A percentile compares a stretch with the other conserved stretches of the same genome.
phyloP scores from a whole-genome alignment of 768 basidiomycete species.

The Coprinopsis strossmayeri region DNA sequence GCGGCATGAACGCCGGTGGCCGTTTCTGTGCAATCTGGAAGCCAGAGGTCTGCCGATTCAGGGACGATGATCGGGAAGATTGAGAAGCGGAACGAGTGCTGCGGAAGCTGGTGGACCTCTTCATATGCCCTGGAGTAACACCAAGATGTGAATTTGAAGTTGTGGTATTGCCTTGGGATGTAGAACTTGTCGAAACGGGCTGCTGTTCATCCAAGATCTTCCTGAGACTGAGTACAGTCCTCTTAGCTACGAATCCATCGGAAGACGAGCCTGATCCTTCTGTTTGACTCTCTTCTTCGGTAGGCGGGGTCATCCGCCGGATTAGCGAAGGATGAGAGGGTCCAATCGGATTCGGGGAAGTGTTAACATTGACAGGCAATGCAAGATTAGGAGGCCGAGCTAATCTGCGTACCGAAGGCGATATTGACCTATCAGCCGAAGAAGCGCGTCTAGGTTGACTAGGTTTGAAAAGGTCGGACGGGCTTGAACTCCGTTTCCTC shows the following conservation, averaged over 20 bases:
- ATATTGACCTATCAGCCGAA: neutral
- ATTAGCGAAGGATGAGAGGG: constrained; percentile 16
- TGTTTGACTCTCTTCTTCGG: constrained; percentile 17
- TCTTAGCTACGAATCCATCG: constrained; percentile 50
- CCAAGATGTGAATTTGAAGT: constrained; percentile 9
- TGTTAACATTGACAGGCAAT: neutral
- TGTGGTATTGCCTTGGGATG: constrained; percentile 12
- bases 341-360: neutral
- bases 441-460: constrained; percentile 5
- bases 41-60: constrained; percentile 11
- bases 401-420: constrained; percentile 5
- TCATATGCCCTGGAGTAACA: neutral
- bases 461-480: neutral
- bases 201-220: constrained; percentile 62
- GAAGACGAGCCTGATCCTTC: constrained; percentile 58
- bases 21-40: neutral
- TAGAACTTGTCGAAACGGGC: neutral
- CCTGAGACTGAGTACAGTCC: constrained; percentile 58
- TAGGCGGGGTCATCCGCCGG: constrained; percentile 46
- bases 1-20: constrained; percentile 33
- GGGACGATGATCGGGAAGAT: constrained; percentile 7
- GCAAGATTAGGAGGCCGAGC: neutral
- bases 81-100: constrained; percentile 10
- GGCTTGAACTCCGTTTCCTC: constrained; percentile 10
- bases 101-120: neutral